Evolutionary conservation across 345 rosid species (phyloP), one percentile per base, ranked within the genome.

Genomic region (Populus davidiana): DNA sequence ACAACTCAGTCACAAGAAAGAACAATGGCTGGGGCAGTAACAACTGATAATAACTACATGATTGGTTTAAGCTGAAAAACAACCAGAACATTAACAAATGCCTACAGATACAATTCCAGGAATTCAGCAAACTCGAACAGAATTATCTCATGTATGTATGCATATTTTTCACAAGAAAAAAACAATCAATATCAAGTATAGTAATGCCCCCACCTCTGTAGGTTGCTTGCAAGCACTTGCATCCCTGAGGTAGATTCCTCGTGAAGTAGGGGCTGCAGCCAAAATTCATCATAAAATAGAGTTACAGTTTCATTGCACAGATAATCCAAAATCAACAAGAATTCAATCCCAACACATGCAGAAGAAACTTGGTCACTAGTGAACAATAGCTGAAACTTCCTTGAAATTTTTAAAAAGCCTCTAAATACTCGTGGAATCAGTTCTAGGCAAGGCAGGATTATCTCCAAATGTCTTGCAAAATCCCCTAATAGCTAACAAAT

Each of bases 221-320:
- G 92, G 84, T 73, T 87, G 93, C 82, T 73, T 82, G 86, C 95
- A 87, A 79, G 89, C 81, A 74, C 85, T 80, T 77, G 91, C 88
- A 72, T 96, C 98, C 87, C 98, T 89, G 74, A 96, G 86, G 86
- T 96, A 93, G 84, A 93, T 88, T 75, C 98, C 98, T n/a, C 97
- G 89, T 74, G 87, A 88, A 63, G 88, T 75, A 70, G 97, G 93
- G 81, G 91, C 99, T 96, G 91, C 85, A 72, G 67, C 80, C 50
- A 82, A 49, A 84, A 72, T 27, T 38, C 64, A 77, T 36, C 50
- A 80, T 3, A 65, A 54, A 54, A 35, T 73, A 72, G 75, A 43
- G 77, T 41, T 36, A 50, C 25, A 52, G 44, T 44, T n/a, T 62
- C 75, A 76, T 18, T 38, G 64, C 41, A 68, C 41, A 27, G 65